phyloP scores from a whole-genome alignment of 805 yeast genomes.

The Wickerhamiella siamensis region DNA sequence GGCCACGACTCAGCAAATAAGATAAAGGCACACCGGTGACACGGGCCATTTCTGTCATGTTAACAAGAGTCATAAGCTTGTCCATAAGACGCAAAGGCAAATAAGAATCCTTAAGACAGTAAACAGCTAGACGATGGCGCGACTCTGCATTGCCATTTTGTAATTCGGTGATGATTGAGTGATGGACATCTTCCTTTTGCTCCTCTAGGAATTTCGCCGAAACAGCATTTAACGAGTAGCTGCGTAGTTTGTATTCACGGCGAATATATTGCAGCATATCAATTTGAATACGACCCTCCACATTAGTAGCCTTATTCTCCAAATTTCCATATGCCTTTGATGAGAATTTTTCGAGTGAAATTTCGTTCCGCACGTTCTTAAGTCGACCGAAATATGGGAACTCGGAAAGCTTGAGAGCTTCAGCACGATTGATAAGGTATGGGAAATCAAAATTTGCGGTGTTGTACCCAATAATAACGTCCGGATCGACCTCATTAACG shows the following conservation, averaged over 20 bases:
- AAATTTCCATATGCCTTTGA: slow-evolving; percentile 95
- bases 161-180: slow-evolving; percentile 85
- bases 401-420: slow-evolving; percentile 42
- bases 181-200: slow-evolving; percentile 97
- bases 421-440: slow-evolving; percentile 76
- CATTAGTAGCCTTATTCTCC: slow-evolving; percentile 79
- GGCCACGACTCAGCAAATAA: slow-evolving; percentile 78
- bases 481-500: slow-evolving; percentile 76
- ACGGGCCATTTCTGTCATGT: slow-evolving; percentile 98
- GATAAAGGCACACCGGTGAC: slow-evolving; percentile 98
- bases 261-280: slow-evolving; percentile 87
- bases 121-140: slow-evolving; percentile 87
- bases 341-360: slow-evolving; percentile 68
- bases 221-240: slow-evolving; percentile 89
- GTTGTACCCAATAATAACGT: slow-evolving; percentile 92
- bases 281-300: slow-evolving; percentile 90
- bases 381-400: slow-evolving; percentile 87
- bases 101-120: slow-evolving; percentile 92
- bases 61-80: slow-evolving; percentile 89
- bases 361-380: slow-evolving; percentile 51
- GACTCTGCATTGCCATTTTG: slow-evolving; percentile 90
- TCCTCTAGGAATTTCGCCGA: slow-evolving; percentile 88
- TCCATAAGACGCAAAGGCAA: slow-evolving; percentile 78
- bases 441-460: slow-evolving; percentile 93
- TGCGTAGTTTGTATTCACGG: slow-evolving; percentile 86